Base-by-base conservation (phyloP, 1,284 basidiomycete species). In the Rhodotorula sp. region DNA sequence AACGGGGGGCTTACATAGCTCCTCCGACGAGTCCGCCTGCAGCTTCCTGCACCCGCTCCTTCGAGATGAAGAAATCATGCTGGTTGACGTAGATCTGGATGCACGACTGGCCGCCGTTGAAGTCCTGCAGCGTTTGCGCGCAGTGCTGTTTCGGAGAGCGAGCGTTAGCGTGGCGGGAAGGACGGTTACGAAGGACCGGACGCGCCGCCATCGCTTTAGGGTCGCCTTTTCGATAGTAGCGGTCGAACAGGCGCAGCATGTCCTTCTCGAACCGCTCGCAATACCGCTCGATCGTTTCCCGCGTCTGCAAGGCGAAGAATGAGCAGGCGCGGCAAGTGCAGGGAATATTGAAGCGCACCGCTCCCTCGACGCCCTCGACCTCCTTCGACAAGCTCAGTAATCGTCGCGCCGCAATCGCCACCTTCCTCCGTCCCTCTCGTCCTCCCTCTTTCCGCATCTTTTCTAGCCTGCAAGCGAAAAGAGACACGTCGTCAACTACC, bases 21-120 rank as follows among this genome's bases (percentile, higher is more conserved):
- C 71, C 72, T 0, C 68, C 70, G 0, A 72, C 70, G 16, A 77
- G 62, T 0, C 71, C 66, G 26, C 74, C 68, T 8, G 80, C 80
- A 28, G 80, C 79, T 50, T 83, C 82, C 47, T 82, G 71, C 16
- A 84, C 78, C 65, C 89, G 87, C 78, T 96, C 95, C 70, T 83
- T 83, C n/a, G 83, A 83, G 79, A 97, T 96, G 83, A 98, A 98
- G 83, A 98, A 98, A 80, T 99, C 96, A 78, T 99, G 96, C 80
- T 99, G 96, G 77, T 99, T 99, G 71, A 99, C 96, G 78, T 99
- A 99, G 40, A 99, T 92, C 81, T 98, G 94, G 9, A 99, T 91
- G 78, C 95, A 99, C 8, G 92, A 94, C 50, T 89, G 85, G 16
- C 96, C 96, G 6, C 96, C 96, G 76, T 99, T 99, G 83, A 99